phyloP scores from a whole-genome alignment of 1,284 basidiomycete genomes.

The Fistulinella cinereoalba region DNA sequence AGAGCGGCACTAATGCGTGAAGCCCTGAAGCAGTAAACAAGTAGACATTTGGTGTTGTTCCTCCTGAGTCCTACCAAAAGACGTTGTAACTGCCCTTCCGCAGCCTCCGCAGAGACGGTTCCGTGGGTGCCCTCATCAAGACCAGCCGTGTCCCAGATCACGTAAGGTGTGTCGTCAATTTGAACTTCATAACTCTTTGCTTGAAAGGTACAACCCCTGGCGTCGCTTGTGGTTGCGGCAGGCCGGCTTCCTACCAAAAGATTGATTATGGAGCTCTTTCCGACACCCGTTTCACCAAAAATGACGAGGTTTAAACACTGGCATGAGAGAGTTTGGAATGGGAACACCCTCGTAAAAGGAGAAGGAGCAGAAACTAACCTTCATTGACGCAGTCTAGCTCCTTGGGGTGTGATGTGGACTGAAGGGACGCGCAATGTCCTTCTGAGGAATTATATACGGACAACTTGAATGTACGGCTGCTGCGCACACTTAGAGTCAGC shows the following conservation, averaged over 20 bases:
- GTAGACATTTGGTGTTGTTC: conserved; percentile 17
- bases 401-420: no score
- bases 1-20: conserved; percentile 23
- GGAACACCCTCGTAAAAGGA: no score
- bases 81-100: conserved; percentile 19
- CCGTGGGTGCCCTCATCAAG: conserved; percentile 27
- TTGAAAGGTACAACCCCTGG: conserved; percentile 23
- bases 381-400: no score
- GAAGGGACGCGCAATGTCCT: no score
- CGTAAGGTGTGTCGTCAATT: conserved; percentile 13
- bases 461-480: no score
- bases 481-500: no score
- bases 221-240: conserved; percentile 23
- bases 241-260: conserved; percentile 21
- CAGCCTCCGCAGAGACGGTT: conserved; percentile 22
- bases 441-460: no score
- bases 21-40: conserved; percentile 30
- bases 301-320: conserved; percentile 20
- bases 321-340: no score
- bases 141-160: conserved; percentile 31
- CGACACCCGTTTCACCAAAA: conserved; percentile 32
- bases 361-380: no score
- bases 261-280: conserved; percentile 33
- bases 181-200: conserved; percentile 15
- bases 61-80: conserved; percentile 20